Evolutionary conservation across 164 flowering plant genomes (phyloP).

Genomic region (Nelumbo lutea): DNA sequence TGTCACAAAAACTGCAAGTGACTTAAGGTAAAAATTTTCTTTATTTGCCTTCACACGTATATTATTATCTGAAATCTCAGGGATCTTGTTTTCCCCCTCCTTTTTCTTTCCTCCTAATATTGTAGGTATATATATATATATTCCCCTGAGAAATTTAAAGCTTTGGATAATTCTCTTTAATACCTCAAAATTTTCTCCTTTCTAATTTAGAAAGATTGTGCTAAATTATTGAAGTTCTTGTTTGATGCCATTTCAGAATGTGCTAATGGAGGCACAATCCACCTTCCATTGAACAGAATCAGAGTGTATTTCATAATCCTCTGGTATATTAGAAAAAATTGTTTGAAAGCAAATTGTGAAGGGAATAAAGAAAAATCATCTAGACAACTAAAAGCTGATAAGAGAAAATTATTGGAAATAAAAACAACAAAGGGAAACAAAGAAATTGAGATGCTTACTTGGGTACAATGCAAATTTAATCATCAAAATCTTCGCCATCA

Average conservation of each 20-base stretch:
- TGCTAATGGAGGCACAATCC: background rate
- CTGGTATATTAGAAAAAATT: background rate
- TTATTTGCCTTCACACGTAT: too few species aligned
- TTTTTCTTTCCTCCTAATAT: too few species aligned
- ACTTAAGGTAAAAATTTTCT: too few species aligned
- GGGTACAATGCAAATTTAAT: slow-evolving; percentile 1
- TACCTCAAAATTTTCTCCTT: background rate
- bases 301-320: background rate
- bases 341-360: too few species aligned
- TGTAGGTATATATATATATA: too few species aligned
- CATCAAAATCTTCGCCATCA: slow-evolving; percentile 46
- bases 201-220: background rate
- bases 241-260: background rate
- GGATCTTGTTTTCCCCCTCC: too few species aligned
- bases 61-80: too few species aligned
- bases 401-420: background rate
- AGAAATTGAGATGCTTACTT: slow-evolving; percentile 9
- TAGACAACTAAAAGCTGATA: background rate
- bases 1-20: too few species aligned
- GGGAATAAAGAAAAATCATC: too few species aligned
- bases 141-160: too few species aligned
- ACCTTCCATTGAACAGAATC: background rate
- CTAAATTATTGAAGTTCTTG: background rate
- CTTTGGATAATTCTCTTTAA: too few species aligned
- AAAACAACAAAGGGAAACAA: background rate